Evolutionary conservation across 1,284 basidiomycete genomes (phyloP), one percentile per base, ranked within the genome.

Genomic region (Cryptococcus sp.): DNA sequence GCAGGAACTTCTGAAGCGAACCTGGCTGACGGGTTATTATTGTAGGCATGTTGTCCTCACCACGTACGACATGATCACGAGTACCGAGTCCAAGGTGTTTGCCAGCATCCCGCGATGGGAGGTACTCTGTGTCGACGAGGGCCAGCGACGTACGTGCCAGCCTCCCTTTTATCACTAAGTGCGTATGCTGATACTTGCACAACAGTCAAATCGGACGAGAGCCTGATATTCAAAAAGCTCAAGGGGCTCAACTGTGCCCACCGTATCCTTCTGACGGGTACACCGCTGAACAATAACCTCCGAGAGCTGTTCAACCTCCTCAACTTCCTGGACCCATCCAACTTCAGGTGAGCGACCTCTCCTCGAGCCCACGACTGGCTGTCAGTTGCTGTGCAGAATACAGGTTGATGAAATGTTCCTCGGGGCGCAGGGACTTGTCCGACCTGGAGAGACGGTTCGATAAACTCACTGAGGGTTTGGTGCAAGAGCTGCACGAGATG

Each of bases 261-360:
- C 70, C 85, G 91, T 18, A 81, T 98, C 44, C 86, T 98, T 52
- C 88, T 98, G 83, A 96, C 94, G 16, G 93, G 92, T 51, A 98
- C 96, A 1, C 95, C 95, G 1, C 78, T 98, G 52, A 97, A 98
- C 75, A 98, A 98, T 79, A 98, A 96, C 69, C 87, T 98, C 38
- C 84, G 90, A 52, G 95, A 98, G 76, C 77, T 95, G 21, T 93
- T 96, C 80, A 96, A 93, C 73, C 81, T 97, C 43, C 91, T 97
- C 84, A 90, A 91, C 73, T 96, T 95, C 78, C 82, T 96, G 15
- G 90, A 94, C 72, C 84, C 86, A 0, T 70, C 79, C 1, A 80
- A 86, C 53, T 95, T 76, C 64, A 53, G 45, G 66, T 67, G 55
- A 47, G 71, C 59, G n/a, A n/a, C 24, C 16, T 39, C 8, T 23